Evolutionary conservation across 768 basidiomycete species (phyloP).

Genomic region (Lactarius sp.): DNA sequence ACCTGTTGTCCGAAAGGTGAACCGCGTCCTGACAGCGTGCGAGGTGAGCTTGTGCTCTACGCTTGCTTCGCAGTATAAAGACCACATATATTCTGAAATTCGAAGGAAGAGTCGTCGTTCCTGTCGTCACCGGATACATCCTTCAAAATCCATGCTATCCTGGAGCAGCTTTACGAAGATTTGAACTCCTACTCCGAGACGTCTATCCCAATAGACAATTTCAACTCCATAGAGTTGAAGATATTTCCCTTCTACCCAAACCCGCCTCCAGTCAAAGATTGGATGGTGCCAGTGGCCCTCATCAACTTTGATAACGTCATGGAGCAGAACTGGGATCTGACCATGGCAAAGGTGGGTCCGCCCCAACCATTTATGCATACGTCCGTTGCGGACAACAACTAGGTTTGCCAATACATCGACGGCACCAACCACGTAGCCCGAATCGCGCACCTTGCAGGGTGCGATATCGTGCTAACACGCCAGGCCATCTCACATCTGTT

Average conservation of each 20-base stretch:
- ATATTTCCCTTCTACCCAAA: constrained; percentile 97
- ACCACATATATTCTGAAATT: not conserved
- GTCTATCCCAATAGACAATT: constrained; percentile 82
- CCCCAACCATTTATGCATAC: not conserved
- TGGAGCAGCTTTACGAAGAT: constrained; percentile 96
- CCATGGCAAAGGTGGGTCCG: constrained; percentile 68
- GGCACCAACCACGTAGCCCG: constrained; percentile 88
- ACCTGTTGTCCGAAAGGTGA: constrained; percentile 91
- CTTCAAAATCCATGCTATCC: constrained; percentile 67
- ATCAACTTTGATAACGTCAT: constrained; percentile 76
- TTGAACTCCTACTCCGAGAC: constrained; percentile 97
- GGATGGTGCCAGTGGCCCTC: constrained; percentile 91
- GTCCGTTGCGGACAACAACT: constrained; percentile 9
- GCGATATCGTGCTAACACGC: constrained; percentile 75
- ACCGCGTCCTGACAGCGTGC: constrained; percentile 79
- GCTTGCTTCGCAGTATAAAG: not conserved
- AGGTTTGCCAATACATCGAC: constrained; percentile 81
- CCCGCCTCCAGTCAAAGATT: constrained; percentile 82
- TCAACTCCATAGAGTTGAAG: constrained; percentile 93
- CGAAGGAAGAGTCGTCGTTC: constrained; percentile 82
- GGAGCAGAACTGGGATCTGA: constrained; percentile 95
- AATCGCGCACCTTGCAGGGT: constrained; percentile 89
- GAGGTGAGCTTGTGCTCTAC: constrained; percentile 57
- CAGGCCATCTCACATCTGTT: constrained; percentile 88
- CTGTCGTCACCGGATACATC: constrained; percentile 70